These are phyloP conservation scores for Mycena filopes DNA, from an alignment of 768 basidiomycete species.

Conservation along the genomic window DNA sequence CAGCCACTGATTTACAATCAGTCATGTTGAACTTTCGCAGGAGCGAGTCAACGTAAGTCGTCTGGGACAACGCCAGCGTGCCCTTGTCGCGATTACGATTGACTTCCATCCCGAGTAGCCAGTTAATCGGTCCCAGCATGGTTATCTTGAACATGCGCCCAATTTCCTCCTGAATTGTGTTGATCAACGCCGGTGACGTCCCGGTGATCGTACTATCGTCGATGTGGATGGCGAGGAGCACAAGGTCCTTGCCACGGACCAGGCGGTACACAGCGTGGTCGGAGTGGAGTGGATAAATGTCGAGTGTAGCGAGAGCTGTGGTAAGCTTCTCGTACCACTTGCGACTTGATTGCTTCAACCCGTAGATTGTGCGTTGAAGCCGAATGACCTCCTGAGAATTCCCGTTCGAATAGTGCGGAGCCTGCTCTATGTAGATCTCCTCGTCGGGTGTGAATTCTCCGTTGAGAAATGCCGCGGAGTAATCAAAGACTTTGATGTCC, in stretches of 20 bases:
- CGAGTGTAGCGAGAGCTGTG: conserved; percentile 27
- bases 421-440: conserved; percentile 37
- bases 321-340: conserved; percentile 42
- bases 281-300: conserved; percentile 12
- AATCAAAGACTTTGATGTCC: conserved; percentile 33
- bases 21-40: conserved; percentile 34
- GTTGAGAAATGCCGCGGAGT: conserved; percentile 30
- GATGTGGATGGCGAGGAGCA: conserved; percentile 28
- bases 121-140: conserved; percentile 39
- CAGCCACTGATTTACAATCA: conserved; percentile 11
- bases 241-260: not conserved
- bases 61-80: conserved; percentile 42
- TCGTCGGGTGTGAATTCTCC: conserved; percentile 25
- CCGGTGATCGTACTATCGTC: conserved; percentile 47
- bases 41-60: conserved; percentile 40
- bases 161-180: conserved; percentile 37
- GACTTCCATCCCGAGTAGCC: conserved; percentile 47
- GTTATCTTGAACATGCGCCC: conserved; percentile 42
- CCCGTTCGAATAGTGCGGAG: conserved; percentile 26
- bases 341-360: conserved; percentile 46
- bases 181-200: conserved; percentile 20
- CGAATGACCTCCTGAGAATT: conserved; percentile 7
- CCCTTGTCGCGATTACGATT: conserved; percentile 26
- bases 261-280: conserved; percentile 29
- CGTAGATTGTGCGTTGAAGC: conserved; percentile 42